Evolutionary conservation across 352 stramenopile species (phyloP).

Genomic region (Thraustochytrium striatum): DNA sequence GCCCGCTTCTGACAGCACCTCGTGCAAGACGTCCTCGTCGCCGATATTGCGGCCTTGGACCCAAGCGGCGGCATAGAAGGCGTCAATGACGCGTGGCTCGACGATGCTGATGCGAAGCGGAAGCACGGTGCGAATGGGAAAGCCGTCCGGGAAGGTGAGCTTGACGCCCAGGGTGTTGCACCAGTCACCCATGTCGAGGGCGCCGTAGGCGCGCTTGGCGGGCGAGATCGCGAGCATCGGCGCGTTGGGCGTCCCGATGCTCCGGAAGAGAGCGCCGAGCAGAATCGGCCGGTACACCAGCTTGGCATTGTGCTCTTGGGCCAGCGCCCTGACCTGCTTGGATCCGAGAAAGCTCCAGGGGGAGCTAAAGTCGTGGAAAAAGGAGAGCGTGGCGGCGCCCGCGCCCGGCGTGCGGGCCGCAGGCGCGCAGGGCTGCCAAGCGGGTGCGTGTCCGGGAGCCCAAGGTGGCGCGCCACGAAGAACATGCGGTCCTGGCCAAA

Average conservation of each 20-base stretch:
- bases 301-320: background rate
- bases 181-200: conserved; percentile 33
- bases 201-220: conserved; percentile 32
- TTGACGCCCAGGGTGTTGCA: background rate
- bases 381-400: background rate
- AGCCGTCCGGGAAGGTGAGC: conserved; percentile 21
- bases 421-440: background rate
- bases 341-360: conserved; percentile 31
- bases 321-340: background rate
- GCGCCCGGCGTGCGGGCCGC: background rate
- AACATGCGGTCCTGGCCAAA: conserved; percentile 25
- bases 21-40: background rate
- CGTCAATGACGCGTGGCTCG: background rate
- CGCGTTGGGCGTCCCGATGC: conserved; percentile 36
- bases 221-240: conserved; percentile 29
- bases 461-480: conserved; percentile 12
- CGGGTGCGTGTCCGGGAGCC: background rate
- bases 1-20: background rate
- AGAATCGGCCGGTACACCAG: conserved; percentile 11
- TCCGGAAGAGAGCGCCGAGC: conserved; percentile 17
- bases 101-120: conserved; percentile 13
- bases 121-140: conserved; percentile 20
- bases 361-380: conserved; percentile 44
- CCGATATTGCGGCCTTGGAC: conserved; percentile 17
- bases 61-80: conserved; percentile 20